Evolutionary conservation across 306 rosid species (phyloP), one percentile per base, ranked within the genome.

Genomic region (Medicago arabica): DNA sequence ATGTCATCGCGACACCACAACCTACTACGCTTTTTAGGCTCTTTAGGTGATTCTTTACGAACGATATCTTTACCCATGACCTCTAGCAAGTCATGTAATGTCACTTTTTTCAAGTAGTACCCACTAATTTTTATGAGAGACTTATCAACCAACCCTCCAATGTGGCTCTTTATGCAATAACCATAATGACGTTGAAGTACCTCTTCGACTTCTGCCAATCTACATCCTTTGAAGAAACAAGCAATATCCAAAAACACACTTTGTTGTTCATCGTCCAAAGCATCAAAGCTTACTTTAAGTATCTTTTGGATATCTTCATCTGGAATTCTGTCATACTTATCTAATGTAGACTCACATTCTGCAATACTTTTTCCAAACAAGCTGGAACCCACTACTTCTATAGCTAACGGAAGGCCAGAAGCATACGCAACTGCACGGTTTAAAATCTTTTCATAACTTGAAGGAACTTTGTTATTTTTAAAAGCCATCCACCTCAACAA

Each of bases 321-420:
- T 0, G 71, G 71, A 43, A 12, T 41, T 13, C 9, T 72, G 55
- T 31, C 6, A 65, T 79, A 72, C 1, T 1, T 8, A 11, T 65
- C 50, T 25, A 3, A 65, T 18, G n/a, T 9, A 25, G 15, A 41
- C 6, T 73, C 1, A 78, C 78, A 72, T 43, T 57, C 43, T 65
- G 6, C 54, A 8, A 79, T 1, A 1, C 3, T 5, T 59, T 15
- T 76, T 14, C 74, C 46, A 21, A 15, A 41, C 61, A 81, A 50
- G 28, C 63, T 31, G 1, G 75, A 63, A 2, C 85, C 81, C 16
- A 81, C 72, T 14, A 77, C 43, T 77, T 69, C 63, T 36, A 69
- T 31, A 49, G 67, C 67, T n/a, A 78, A 41, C 2, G 71, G 71
- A 11, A 66, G 71, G 38, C 71, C 71, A 11, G 71, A 41, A 41